phyloP scores from a whole-genome alignment of 2,329 filamentous ascomycete genomes.

The Emmonsiellopsis sp. region DNA sequence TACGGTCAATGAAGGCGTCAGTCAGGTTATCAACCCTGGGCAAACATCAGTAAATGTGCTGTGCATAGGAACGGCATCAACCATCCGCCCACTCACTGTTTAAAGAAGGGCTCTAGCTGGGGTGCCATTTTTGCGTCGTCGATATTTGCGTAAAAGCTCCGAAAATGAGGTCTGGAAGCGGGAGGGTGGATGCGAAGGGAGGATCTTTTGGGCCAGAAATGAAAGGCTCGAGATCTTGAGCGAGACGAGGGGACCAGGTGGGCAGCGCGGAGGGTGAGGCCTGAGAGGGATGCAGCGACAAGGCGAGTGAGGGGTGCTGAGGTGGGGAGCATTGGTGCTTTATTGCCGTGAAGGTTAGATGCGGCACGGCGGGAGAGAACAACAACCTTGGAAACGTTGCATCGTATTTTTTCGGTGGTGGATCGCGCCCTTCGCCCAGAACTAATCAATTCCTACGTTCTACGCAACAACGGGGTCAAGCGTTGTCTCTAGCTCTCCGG shows the following conservation, averaged over 20 bases:
- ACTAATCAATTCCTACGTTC: too few relatives aligned
- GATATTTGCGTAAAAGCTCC: slow-evolving; percentile 37
- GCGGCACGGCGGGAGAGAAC: neutral
- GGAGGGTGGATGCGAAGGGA: neutral
- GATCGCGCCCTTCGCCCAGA: too few relatives aligned
- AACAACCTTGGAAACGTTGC: neutral
- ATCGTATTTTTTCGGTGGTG: too few relatives aligned
- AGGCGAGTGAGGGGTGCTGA: slow-evolving; percentile 10
- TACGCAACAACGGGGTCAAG: too few relatives aligned
- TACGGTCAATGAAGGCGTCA: slow-evolving; percentile 74
- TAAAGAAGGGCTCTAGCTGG: slow-evolving; percentile 84
- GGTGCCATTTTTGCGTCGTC: slow-evolving; percentile 65
- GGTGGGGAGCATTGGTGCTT: slow-evolving; percentile 12
- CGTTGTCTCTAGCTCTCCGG: too few relatives aligned
- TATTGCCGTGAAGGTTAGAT: neutral
- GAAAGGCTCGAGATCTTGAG: neutral
- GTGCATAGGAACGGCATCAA: neutral
- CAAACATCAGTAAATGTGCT: neutral
- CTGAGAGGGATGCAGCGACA: slow-evolving; percentile 2
- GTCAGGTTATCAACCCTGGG: slow-evolving; percentile 62
- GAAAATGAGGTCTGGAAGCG: slow-evolving; percentile 2
- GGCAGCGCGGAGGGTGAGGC: neutral
- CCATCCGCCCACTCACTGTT: slow-evolving; percentile 45
- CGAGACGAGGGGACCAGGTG: neutral
- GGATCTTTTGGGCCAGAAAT: neutral